A percentile compares a stretch with the other conserved stretches of the same genome.
Evolutionary conservation across 306 rosid genomes (phyloP).

Genomic region (Neltuma alba): DNA sequence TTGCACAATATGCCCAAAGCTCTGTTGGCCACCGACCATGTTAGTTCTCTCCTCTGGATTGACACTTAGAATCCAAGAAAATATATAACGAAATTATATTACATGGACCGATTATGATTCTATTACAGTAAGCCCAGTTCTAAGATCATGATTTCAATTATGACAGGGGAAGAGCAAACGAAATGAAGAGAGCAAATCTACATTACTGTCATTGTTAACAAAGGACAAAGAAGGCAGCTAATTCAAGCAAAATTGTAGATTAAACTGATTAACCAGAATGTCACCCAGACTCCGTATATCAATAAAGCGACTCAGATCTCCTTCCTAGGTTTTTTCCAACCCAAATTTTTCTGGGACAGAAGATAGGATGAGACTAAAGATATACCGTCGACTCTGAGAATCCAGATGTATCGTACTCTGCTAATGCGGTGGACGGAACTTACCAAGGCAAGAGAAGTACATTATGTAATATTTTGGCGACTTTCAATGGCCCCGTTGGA

Average conservation of each 20-base stretch:
- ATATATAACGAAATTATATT: not conserved
- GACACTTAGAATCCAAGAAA: not conserved
- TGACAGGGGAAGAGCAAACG: constrained; percentile 38
- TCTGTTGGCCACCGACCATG: constrained; percentile 28
- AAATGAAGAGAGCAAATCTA: constrained; percentile 39
- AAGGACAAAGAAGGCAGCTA: constrained; percentile 35
- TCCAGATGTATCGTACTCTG: constrained; percentile 20
- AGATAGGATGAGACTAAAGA: constrained; percentile 24
- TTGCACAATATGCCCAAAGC: constrained; percentile 18
- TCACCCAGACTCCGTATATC: constrained; percentile 5
- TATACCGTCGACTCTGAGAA: constrained; percentile 22
- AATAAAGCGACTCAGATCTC: constrained; percentile 25
- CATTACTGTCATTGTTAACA: constrained; percentile 33
- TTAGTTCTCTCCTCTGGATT: constrained; percentile 43
- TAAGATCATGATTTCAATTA: not conserved
- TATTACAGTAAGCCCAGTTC: constrained; percentile 5
- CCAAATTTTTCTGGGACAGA: constrained; percentile 25
- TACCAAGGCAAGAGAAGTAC: constrained; percentile 4
- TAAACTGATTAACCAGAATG: constrained; percentile 25
- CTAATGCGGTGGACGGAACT: constrained; percentile 17
- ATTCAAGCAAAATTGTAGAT: constrained; percentile 25
- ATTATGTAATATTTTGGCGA: constrained; percentile 30
- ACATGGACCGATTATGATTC: not conserved
- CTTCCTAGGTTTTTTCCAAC: constrained; percentile 14
- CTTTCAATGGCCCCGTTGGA: not conserved